Evolutionary conservation across 495 filamentous ascomycete genomes (phyloP), one percentile per base, ranked within the genome.

Genomic region (Penicillium flavigenum): DNA sequence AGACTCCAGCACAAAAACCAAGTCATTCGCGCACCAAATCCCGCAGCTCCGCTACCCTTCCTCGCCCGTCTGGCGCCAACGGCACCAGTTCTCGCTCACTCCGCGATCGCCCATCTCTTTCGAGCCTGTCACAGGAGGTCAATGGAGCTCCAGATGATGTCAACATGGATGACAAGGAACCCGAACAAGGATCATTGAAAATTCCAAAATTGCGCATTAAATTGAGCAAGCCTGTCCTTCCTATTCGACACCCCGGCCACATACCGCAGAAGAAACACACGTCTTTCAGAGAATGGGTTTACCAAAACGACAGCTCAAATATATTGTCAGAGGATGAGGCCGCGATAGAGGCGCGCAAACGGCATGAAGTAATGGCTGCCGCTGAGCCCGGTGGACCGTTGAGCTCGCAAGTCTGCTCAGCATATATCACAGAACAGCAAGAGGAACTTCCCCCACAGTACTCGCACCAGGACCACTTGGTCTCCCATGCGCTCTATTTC

Each of bases 391-490:
- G 89, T 26, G 91, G 95, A 0, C 63, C 89, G 8, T 79, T 98
- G 27, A 89, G 86, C 57, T 68, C 77, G 38, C 85, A 86, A 47
- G 80, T 81, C 19, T 94, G 89, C 67, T 88, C 85, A 4, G 75
- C 88, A 29, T 96, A 88, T 64, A 77, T 83, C n/a, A 86, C 88
- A 0, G 91, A 96, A 56, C 80, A 84, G 44, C 87, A 90, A 59
- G 78, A 83, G 41, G 84, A 87, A 54, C 89, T 88, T 3, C 81
- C 86, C 6, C 83, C 81, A 55, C 90, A 90, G 52, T 96, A 90
- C 74, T 85, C 86, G 16, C 92, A 96, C 64, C 81, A 83, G 55
- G 92, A 97, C 65, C 89, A 96, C 64, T 79, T 98, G 8, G 81
- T 90, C 42, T 84, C 86, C 14, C 91, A 96, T 62, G 90, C 89